Percentiles rank a stretch among this genome's conserved stretches.
Conservation (phyloP, 768 basidiomycete species). For the Boletus sp. region DNA sequence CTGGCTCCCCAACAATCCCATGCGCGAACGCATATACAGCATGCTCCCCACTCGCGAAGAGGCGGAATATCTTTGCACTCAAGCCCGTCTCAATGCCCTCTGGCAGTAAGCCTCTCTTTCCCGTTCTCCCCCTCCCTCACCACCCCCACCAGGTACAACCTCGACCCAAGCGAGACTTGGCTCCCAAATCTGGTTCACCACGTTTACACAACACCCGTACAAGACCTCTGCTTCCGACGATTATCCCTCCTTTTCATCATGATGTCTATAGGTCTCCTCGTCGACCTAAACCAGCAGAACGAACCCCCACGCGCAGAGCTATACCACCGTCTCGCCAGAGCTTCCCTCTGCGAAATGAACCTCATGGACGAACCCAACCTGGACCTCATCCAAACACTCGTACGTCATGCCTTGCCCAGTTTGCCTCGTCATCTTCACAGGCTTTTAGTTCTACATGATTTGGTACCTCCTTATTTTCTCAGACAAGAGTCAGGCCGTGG, state of each 20-base stretch:
- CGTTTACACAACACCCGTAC: constrained; percentile 59
- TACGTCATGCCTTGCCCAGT: constrained; percentile 30
- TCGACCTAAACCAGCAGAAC: constrained; percentile 56
- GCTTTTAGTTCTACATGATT: constrained; percentile 63
- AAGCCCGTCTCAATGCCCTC: constrained; percentile 64
- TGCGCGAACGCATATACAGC: constrained; percentile 61
- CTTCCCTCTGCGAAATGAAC: constrained; percentile 69
- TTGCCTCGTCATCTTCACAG: constrained; percentile 31
- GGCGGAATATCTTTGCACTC: constrained; percentile 58
- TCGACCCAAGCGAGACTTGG: constrained; percentile 69
- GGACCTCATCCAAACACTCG: constrained; percentile 67
- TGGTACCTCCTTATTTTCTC: constrained; percentile 76
- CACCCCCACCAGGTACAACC: constrained; percentile 50
- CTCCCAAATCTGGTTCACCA: constrained; percentile 67
- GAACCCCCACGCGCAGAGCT: constrained; percentile 60
- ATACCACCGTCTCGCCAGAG: constrained; percentile 65
- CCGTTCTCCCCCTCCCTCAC: not conserved
- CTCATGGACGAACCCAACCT: constrained; percentile 75
- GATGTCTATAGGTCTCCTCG: constrained; percentile 68
- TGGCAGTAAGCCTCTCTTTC: constrained; percentile 58
- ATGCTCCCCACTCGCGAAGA: constrained; percentile 59
- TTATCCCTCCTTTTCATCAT: constrained; percentile 69
- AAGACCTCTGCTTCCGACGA: constrained; percentile 62
- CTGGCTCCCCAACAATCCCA: constrained; percentile 60
- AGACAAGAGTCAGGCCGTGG: constrained; percentile 68